These are phyloP conservation scores for Penicillium sp. DNA, from an alignment of 2,329 filamentous ascomycete genomes.

Conservation along the genomic window DNA sequence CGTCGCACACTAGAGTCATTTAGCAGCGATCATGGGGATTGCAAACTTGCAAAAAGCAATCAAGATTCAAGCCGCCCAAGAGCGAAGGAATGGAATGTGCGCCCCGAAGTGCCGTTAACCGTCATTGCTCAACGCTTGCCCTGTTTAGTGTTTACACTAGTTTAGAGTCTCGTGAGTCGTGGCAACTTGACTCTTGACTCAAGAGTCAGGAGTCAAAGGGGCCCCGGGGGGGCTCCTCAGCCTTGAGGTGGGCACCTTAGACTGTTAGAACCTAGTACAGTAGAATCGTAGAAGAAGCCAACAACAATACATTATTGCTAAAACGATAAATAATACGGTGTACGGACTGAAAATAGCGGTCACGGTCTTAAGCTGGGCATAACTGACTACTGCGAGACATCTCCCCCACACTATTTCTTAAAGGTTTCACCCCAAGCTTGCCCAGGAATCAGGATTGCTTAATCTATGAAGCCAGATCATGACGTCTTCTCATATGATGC, in stretches of 20 bases:
- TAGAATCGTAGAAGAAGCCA: too few relatives aligned
- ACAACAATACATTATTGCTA: too few relatives aligned
- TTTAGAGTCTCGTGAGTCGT: too few relatives aligned
- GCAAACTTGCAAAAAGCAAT: not conserved
- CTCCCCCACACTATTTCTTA: not conserved
- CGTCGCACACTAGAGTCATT: conserved; percentile 9
- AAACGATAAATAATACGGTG: too few relatives aligned
- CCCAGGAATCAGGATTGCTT: not conserved
- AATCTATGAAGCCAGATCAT: not conserved
- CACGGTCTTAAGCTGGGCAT: not conserved
- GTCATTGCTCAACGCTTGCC: not conserved
- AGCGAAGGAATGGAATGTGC: conserved; percentile 8
- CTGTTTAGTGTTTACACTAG: too few relatives aligned
- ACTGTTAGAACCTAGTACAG: too few relatives aligned
- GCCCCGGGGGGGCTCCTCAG: too few relatives aligned
- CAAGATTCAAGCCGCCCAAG: not conserved
- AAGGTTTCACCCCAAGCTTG: not conserved
- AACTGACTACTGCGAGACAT: not conserved
- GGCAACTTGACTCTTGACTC: not conserved
- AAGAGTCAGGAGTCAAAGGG: not conserved
- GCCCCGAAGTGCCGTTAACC: conserved; percentile 2
- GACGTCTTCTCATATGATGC: too few relatives aligned
- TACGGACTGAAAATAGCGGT: not conserved
- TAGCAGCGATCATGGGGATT: conserved; percentile 21
- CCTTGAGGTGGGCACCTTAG: too few relatives aligned